Base-by-base conservation (phyloP, 768 basidiomycete species). In the Leccinum uliginosum region DNA sequence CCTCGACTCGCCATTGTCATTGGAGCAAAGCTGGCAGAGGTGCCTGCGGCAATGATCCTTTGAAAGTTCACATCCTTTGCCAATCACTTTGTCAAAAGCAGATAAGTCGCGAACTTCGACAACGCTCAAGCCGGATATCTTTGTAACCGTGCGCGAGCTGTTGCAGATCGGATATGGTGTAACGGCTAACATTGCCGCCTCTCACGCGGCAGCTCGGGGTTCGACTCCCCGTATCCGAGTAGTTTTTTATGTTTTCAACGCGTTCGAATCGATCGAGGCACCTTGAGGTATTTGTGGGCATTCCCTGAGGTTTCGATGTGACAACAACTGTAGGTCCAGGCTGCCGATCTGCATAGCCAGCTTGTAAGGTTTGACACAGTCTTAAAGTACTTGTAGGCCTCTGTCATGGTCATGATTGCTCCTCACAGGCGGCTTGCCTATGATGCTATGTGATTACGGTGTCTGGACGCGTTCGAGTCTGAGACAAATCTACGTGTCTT, bases 111-210 rank as follows among this genome's bases (percentile, higher is more conserved):
- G 30, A 30, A 30, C n/a, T n/a, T n/a, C 27, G 15, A 34, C 34
- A 15, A 34, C 40, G 40, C 40, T 30, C 30, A 30, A 30, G 30
- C 30, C 11, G 30, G 30, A 30, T 30, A n/a, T n/a, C n/a, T n/a
- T n/a, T n/a, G n/a, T n/a, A n/a, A n/a, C n/a, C n/a, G n/a, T n/a
- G n/a, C 14, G 21, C 6, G 3, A 3, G 1, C 4, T 7, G 3
- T 7, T 6, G 26, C 46, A 47, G 15, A 19, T 71, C 74, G 74
- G 79, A 73, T 83, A 82, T 81, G 80, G 80, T 83, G 81, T 82
- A 83, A 83, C 71, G 81, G 81, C 78, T 79, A 83, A 80, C 81
- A 81, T 83, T 81, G 75, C 80, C 80, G 81, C 81, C 80, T 83
- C 74, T 80, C 81, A 80, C 74, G 72, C 72, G 72, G 74, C 64